Percentiles rank a stretch among this genome's conserved stretches.
Evolutionary conservation across 163 green algal species (phyloP).

Genomic region (Volvox carteri): DNA sequence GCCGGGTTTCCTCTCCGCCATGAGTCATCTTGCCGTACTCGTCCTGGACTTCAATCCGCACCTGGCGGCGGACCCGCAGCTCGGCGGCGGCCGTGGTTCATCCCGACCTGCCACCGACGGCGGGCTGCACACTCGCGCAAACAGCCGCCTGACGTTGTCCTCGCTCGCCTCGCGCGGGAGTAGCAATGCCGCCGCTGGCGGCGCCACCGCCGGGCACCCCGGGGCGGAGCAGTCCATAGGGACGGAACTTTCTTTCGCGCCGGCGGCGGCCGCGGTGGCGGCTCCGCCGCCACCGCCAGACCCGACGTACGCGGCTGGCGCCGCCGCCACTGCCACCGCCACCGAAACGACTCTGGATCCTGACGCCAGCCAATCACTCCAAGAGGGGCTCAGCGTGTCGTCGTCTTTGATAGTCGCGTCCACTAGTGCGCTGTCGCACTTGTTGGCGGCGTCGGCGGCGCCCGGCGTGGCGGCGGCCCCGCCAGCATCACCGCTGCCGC

Average conservation of each 20-base stretch:
- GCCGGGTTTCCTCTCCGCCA: slow-evolving; percentile 29
- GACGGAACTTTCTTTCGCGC: slow-evolving; percentile 8
- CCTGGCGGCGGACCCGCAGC: slow-evolving; percentile 15
- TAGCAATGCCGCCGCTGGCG: neutral
- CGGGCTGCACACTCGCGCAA: neutral
- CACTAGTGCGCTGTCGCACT: neutral
- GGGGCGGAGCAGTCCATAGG: neutral
- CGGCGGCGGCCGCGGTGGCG: no score
- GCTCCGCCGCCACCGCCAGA: neutral
- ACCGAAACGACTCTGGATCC: no score
- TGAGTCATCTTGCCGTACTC: slow-evolving; percentile 8
- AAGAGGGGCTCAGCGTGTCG: neutral
- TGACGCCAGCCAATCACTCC: neutral
- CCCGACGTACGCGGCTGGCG: neutral
- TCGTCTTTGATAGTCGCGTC: neutral
- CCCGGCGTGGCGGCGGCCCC: neutral
- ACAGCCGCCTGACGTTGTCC: neutral
- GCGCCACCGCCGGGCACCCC: neutral
- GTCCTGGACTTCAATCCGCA: slow-evolving; percentile 29
- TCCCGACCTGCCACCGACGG: neutral
- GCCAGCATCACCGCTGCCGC: neutral
- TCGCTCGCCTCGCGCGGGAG: neutral
- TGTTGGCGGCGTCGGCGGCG: neutral
- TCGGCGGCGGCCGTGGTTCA: neutral
- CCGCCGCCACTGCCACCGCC: neutral